Conservation (phyloP, 495 filamentous ascomycete genomes). For the Cudoniella acicularis region DNA sequence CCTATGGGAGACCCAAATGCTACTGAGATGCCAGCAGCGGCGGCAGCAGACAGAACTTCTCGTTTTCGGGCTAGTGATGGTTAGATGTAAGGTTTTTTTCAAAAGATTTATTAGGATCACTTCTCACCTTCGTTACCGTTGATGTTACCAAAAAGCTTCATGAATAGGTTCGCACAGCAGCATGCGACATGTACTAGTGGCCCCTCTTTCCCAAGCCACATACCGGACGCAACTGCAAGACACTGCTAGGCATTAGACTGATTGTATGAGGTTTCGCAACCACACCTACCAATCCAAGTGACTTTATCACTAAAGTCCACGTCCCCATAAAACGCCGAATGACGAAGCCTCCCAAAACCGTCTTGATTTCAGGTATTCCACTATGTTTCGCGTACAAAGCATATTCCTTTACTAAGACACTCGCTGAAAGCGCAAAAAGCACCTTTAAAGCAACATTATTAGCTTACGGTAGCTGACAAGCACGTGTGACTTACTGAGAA, state of each 20-base stretch:
- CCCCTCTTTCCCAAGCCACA: conserved; percentile 99
- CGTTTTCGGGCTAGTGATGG: conserved; percentile 74
- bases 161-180: conserved; percentile 93
- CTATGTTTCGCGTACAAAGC: conserved; percentile 90
- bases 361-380: conserved; percentile 98
- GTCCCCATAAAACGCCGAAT: conserved; percentile 85
- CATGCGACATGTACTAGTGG: conserved; percentile 96
- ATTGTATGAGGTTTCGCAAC: not conserved
- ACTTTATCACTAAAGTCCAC: conserved; percentile 94
- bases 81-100: conserved; percentile 15
- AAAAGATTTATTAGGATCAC: not conserved
- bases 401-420: conserved; percentile 76
- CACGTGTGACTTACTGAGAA: conserved; percentile 63
- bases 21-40: conserved; percentile 92
- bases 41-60: conserved; percentile 91
- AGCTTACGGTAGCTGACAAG: too few relatives aligned
- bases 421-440: conserved; percentile 74
- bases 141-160: conserved; percentile 81
- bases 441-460: conserved; percentile 44
- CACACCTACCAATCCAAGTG: conserved; percentile 75
- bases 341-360: conserved; percentile 89
- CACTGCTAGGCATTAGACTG: conserved; percentile 51
- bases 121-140: conserved; percentile 79
- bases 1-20: conserved; percentile 97
- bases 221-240: conserved; percentile 87